Conservation (phyloP, 805 yeast genomes). For the Metschnikowia sp. region DNA sequence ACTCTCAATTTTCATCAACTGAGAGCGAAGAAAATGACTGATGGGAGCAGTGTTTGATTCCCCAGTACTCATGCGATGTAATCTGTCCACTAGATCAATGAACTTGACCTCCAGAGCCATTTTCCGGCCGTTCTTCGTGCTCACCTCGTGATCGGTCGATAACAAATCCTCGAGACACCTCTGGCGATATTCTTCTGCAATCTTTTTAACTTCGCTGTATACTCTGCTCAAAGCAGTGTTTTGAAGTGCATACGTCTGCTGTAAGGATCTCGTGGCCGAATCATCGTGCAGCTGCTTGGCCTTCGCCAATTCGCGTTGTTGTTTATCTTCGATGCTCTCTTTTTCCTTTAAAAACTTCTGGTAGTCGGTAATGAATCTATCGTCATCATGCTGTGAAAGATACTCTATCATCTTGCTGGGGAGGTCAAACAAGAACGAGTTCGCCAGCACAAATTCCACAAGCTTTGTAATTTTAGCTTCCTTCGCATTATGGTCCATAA, state of each 20-base stretch:
- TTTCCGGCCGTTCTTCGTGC: conserved; percentile 5
- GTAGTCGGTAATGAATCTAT: conserved; percentile 34
- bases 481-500: conserved; percentile 34
- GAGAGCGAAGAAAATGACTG: conserved; percentile 33
- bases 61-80: conserved; percentile 30
- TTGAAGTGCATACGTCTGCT: conserved; percentile 24
- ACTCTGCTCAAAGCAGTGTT: conserved; percentile 31
- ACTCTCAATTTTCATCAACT: conserved; percentile 26
- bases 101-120: conserved; percentile 29
- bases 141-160: conserved; percentile 35
- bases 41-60: conserved; percentile 29
- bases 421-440: conserved; percentile 35
- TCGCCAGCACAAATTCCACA: conserved; percentile 32
- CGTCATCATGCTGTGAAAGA: conserved; percentile 31
- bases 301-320: conserved; percentile 8
- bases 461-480: conserved; percentile 32
- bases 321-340: conserved; percentile 16
- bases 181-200: conserved; percentile 33
- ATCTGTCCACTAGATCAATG: conserved; percentile 37
- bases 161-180: conserved; percentile 35
- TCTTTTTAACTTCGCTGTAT: conserved; percentile 30
- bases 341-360: conserved; percentile 28
- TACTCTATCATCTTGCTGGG: conserved; percentile 30
- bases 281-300: conserved; percentile 6
- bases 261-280: conserved; percentile 14